These are phyloP conservation scores for Wallacemonas collosoma DNA, from an alignment of 208 protist genomes.

Conservation along the genomic window DNA sequence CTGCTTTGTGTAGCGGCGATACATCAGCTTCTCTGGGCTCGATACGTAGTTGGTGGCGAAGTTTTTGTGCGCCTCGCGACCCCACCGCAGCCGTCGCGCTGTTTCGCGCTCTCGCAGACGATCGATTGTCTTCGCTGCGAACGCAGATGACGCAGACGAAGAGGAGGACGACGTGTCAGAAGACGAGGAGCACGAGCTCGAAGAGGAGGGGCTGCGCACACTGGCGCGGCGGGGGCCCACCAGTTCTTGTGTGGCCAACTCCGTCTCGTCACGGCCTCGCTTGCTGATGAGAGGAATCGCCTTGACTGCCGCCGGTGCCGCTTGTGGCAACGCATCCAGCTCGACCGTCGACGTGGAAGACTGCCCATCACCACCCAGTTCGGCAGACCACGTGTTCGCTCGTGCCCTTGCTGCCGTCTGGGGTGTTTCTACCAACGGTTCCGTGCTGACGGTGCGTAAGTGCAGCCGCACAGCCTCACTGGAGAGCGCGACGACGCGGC, in stretches of 20 bases:
- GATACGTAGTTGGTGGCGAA: slow-evolving; percentile 39
- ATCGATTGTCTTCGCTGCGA: slow-evolving; percentile 15
- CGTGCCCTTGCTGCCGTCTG: not conserved
- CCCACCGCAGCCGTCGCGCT: slow-evolving; percentile 29
- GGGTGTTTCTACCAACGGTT: not conserved
- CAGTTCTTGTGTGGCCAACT: not conserved
- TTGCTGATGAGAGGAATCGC: not conserved
- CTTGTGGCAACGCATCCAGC: not conserved
- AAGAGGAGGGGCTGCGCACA: not conserved
- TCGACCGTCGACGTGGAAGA: slow-evolving; percentile 3
- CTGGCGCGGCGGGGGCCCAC: too few species aligned
- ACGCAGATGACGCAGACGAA: not conserved
- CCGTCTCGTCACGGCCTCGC: not conserved
- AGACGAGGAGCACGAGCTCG: not conserved
- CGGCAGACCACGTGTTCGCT: not conserved
- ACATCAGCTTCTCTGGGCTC: slow-evolving; percentile 42
- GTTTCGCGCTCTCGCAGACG: slow-evolving; percentile 20
- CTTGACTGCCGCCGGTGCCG: not conserved
- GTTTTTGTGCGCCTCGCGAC: slow-evolving; percentile 34
- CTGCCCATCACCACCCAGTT: not conserved
- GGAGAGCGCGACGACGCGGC: slow-evolving; percentile 19
- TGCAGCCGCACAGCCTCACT: slow-evolving; percentile 27
- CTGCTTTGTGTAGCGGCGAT: slow-evolving; percentile 9
- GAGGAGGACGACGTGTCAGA: not conserved
- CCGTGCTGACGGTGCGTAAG: not conserved